Evolutionary conservation across 495 filamentous ascomycete species (phyloP).

Genomic region (Talaromyces nanjingensis): DNA sequence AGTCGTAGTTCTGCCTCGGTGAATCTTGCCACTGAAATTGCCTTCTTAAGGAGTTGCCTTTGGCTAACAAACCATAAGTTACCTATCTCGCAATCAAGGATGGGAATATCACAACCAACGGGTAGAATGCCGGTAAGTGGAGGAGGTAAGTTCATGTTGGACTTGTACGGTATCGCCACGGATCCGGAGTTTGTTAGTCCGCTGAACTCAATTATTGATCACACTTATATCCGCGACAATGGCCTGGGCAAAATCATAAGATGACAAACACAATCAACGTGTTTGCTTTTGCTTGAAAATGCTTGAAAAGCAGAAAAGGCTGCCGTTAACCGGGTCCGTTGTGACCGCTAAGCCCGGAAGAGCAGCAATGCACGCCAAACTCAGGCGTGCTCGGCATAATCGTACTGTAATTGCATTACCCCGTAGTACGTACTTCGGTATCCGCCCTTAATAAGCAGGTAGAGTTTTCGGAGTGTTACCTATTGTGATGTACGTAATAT

Average conservation of each 20-base stretch:
- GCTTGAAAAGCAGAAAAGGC: neutral
- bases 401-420: neutral
- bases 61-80: neutral
- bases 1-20: neutral
- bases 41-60: neutral
- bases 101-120: neutral
- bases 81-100: neutral
- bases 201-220: neutral
- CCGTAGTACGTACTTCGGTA: neutral
- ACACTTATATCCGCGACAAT: neutral
- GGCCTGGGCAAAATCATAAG: neutral
- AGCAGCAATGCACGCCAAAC: neutral
- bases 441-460: neutral
- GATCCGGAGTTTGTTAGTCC: neutral
- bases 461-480: too few species aligned
- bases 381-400: neutral
- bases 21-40: neutral
- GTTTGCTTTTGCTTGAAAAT: neutral
- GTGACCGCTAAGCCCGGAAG: neutral
- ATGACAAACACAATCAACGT: neutral
- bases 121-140: neutral
- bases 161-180: neutral
- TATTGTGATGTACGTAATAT: neutral
- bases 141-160: neutral
- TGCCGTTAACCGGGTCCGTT: neutral